Conservation (phyloP, 768 basidiomycete genomes). For the Suillus spraguei region DNA sequence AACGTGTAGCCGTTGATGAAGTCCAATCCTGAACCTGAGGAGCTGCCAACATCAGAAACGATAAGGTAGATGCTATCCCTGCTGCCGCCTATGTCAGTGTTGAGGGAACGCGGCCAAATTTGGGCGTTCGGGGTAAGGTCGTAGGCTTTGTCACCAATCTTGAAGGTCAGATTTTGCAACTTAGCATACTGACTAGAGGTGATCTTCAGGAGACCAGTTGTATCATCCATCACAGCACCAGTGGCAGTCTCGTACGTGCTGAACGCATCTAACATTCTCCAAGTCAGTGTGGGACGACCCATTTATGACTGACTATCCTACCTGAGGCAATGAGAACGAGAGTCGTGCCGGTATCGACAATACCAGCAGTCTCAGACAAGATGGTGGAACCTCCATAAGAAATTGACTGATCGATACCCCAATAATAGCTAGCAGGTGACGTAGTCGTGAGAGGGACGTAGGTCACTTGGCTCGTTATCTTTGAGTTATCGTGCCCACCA, state of each 20-base stretch:
- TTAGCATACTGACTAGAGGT: slow-evolving; percentile 26
- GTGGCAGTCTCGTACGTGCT: slow-evolving; percentile 25
- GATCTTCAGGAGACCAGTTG: slow-evolving; percentile 34
- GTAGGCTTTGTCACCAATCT: slow-evolving; percentile 24
- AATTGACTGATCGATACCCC: slow-evolving; percentile 36
- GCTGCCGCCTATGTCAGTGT: slow-evolving; percentile 30
- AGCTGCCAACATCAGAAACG: slow-evolving; percentile 23
- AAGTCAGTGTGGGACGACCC: slow-evolving; percentile 6
- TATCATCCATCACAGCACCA: slow-evolving; percentile 27
- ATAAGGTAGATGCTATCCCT: slow-evolving; percentile 31
- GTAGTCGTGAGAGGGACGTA: slow-evolving; percentile 29
- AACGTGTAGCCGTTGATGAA: slow-evolving; percentile 27
- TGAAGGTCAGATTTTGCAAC: slow-evolving; percentile 30
- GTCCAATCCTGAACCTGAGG: slow-evolving; percentile 23
- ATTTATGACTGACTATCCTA: slow-evolving; percentile 7
- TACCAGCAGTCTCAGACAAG: slow-evolving; percentile 29
- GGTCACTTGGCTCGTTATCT: slow-evolving; percentile 16
- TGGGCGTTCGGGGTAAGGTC: slow-evolving; percentile 31
- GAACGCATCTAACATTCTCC: slow-evolving; percentile 24
- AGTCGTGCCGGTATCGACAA: slow-evolving; percentile 37
- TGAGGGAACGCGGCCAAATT: slow-evolving; percentile 37
- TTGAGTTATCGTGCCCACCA: slow-evolving; percentile 25
- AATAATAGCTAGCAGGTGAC: slow-evolving; percentile 25
- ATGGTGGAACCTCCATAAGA: slow-evolving; percentile 28
- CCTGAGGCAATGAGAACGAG: slow-evolving; percentile 26